These are phyloP conservation scores for Emergomyces orientalis DNA, from an alignment of 2,329 filamentous ascomycete species.

Conservation along the genomic window DNA sequence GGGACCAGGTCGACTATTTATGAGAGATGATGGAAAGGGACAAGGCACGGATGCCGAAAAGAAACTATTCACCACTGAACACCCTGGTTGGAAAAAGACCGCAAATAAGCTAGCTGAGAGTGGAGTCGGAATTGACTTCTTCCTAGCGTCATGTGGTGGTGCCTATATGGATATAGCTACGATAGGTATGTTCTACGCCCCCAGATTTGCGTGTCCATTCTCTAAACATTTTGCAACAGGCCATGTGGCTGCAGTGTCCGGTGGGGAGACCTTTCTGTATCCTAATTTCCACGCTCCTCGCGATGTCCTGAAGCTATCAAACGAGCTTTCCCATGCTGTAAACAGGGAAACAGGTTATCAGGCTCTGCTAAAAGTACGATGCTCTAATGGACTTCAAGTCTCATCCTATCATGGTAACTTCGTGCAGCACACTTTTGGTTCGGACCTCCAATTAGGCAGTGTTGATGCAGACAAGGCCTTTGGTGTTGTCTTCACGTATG, in stretches of 20 bases:
- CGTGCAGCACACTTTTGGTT: slow-evolving; percentile 86
- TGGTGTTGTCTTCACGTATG: slow-evolving; percentile 83
- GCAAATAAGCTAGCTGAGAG: slow-evolving; percentile 79
- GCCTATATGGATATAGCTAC: slow-evolving; percentile 90
- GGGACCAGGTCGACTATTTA: slow-evolving; percentile 75
- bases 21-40: slow-evolving; percentile 81
- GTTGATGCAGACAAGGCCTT: slow-evolving; percentile 92
- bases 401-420: slow-evolving; percentile 95
- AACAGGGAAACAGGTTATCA: slow-evolving; percentile 90
- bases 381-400: slow-evolving; percentile 91
- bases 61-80: slow-evolving; percentile 83
- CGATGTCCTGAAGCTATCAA: slow-evolving; percentile 71
- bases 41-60: slow-evolving; percentile 82
- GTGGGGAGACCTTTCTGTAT: slow-evolving; percentile 92
- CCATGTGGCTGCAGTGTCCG: slow-evolving; percentile 77
- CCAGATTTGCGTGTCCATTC: slow-evolving; percentile 14
- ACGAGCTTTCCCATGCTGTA: slow-evolving; percentile 78
- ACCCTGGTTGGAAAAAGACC: slow-evolving; percentile 75
- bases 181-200: slow-evolving; percentile 52
- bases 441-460: slow-evolving; percentile 85
- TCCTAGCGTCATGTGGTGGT: slow-evolving; percentile 81
- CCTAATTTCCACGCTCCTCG: slow-evolving; percentile 87
- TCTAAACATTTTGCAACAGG: slow-evolving; percentile 39
- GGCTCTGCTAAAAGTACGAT: slow-evolving; percentile 95
- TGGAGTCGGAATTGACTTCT: slow-evolving; percentile 87